Evolutionary conservation across 495 filamentous ascomycete genomes (phyloP), one percentile per base, ranked within the genome.

Genomic region (Aspergillus panamensis): DNA sequence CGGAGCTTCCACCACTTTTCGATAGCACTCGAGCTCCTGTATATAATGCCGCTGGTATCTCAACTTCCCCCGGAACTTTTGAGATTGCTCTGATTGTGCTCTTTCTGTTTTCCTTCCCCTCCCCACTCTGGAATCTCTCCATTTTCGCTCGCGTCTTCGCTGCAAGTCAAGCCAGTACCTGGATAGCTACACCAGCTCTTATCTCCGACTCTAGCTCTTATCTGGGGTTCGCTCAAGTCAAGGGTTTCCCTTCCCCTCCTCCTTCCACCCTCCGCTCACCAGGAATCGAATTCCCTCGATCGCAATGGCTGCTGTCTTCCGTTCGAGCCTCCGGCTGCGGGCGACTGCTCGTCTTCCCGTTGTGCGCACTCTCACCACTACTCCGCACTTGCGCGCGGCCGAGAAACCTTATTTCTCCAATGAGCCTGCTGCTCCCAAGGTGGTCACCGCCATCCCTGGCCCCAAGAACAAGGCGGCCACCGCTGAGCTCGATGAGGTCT

Each of bases 371-470:
- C 67, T 78, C 54, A 73, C 72, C 31, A 77, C 77, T 44, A 73
- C 75, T 32, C 69, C 74, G 25, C 62, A 64, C 42, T 73, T 74
- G 50, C 69, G 68, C 19, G 71, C 74, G 5, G 68, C 75, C n/a
- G 75, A 75, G 59, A 73, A 78, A 66, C 73, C 82, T 21, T 89
- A 81, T 77, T 86, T 87, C 71, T 70, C 81, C 59, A 74, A 86
- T 64, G 93, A 97, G 80, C 91, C 92, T n/a, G 57, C 77, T 39
- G 83, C 78, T 20, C 93, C 93, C 31, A 77, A 74, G 10, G 71
- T 97, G 59, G 83, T 82, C 70, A 96, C 89, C 7, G 75, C 82
- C 33, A 92, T 97, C 62, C 93, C 93, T 13, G 94, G 93, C 3
- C 91, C 92, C 47, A 80, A 85, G 75, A 85, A 82, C 71, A 77